Base-by-base conservation (phyloP, 805 yeast species). In the Ogataea neopini region DNA sequence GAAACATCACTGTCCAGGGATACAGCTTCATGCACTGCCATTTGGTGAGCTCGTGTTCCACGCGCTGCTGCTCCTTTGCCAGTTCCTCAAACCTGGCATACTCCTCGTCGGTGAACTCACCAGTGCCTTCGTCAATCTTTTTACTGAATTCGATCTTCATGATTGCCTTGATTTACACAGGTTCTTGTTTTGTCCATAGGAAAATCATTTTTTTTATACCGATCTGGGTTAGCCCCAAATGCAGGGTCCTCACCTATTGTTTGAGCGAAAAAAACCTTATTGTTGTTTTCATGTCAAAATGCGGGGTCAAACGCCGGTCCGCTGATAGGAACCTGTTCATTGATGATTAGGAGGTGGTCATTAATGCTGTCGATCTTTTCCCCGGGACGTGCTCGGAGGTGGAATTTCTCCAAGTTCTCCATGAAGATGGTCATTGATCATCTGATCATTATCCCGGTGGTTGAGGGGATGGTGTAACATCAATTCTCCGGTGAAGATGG, bases 1-100 rank as follows among this genome's bases (percentile, higher is more conserved):
- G 59, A 69, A 73, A 74, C 49, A 64, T 50, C 5, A 60, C 58
- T 2, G 74, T 70, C 42, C 57, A 58, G 22, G 72, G 74, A 56
- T 71, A 71, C 23, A 61, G 61, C 47, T 58, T 64, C 6, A 71
- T 23, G 23, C 74, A 76, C 43, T 70, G 64, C 46, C 52, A 56
- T 49, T 44, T 54, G 5, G 46, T 43, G 15, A 36, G 32, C 14
- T 44, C 43, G 33, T 46, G 49, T 39, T 48, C 48, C 17, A 40
- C 23, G 15, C 35, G 25, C 25, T 39, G 48, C 20, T 47, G 43
- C 11, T 30, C 40, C 19, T 41, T 30, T 4, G 48, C 48, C 8
- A 45, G 30, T 23, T 33, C 23, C 20, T 29, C 38, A 10, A 45
- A 41, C 10, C 18, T 7, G 4, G 22, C 46, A n/a, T 38, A 37